phyloP scores from a whole-genome alignment of 1,284 basidiomycete genomes.

The Pseudomicrostroma phylloplanum region DNA sequence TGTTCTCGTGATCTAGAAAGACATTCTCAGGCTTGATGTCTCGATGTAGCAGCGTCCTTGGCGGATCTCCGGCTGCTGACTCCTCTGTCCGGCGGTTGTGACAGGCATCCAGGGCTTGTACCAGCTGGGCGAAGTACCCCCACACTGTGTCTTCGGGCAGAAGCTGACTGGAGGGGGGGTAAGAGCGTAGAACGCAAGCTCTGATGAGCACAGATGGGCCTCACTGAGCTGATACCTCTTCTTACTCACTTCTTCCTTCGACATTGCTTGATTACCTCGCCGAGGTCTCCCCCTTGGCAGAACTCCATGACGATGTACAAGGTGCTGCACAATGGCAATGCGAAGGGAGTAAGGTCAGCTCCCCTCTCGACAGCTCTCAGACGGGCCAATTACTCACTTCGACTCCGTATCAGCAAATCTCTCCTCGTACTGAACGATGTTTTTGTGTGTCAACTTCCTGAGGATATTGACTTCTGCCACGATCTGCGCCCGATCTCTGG shows the following conservation, averaged over 20 bases:
- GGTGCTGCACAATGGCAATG: conserved; percentile 14
- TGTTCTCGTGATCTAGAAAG: conserved; percentile 70
- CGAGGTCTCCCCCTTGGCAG: conserved; percentile 88
- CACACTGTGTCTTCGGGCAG: conserved; percentile 86
- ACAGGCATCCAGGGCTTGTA: conserved; percentile 83
- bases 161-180: conserved; percentile 13
- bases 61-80: neutral
- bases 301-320: conserved; percentile 55
- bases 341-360: neutral
- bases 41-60: conserved; percentile 67
- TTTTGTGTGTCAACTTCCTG: conserved; percentile 84
- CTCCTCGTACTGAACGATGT: conserved; percentile 91
- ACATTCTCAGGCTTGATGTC: conserved; percentile 97
- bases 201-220: neutral
- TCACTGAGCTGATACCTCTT: neutral
- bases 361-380: conserved; percentile 65
- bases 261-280: conserved; percentile 72
- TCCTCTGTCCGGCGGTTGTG: conserved; percentile 55
- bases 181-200: neutral
- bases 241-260: conserved; percentile 55
- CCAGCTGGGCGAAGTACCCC: conserved; percentile 88
- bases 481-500: conserved; percentile 86
- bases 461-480: conserved; percentile 98
- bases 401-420: conserved; percentile 82
- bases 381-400: conserved; percentile 74